A percentile compares a stretch with the other conserved stretches of the same genome.
phyloP scores from a whole-genome alignment of 495 filamentous ascomycete species.

The Friedmanniomyces endolithicus region DNA sequence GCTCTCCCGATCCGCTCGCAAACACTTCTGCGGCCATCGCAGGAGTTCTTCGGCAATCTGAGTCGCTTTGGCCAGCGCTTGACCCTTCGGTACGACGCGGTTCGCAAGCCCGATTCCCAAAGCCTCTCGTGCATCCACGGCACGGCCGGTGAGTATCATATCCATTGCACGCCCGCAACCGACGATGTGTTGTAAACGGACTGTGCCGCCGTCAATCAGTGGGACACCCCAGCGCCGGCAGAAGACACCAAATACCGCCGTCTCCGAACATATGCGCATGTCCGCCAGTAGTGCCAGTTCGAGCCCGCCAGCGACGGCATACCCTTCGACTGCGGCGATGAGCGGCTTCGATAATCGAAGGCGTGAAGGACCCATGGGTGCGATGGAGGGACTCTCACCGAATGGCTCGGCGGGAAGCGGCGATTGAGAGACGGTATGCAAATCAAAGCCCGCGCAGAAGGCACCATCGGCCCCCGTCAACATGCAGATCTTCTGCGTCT shows the following conservation, averaged over 20 bases:
- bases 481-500: slow-evolving; percentile 36
- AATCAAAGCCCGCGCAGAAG: slow-evolving; percentile 39
- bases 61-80: slow-evolving; percentile 34
- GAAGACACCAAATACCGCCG: slow-evolving; percentile 39
- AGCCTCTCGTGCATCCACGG: slow-evolving; percentile 36
- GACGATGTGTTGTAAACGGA: slow-evolving; percentile 37
- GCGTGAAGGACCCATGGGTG: slow-evolving; percentile 37
- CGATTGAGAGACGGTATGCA: slow-evolving; percentile 21
- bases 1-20: slow-evolving; percentile 28
- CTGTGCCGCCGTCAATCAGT: slow-evolving; percentile 40
- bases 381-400: background rate
- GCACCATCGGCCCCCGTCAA: slow-evolving; percentile 25
- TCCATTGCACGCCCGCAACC: slow-evolving; percentile 39
- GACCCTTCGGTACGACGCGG: slow-evolving; percentile 36
- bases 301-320: slow-evolving; percentile 39
- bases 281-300: slow-evolving; percentile 38
- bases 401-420: background rate
- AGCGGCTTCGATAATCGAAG: slow-evolving; percentile 29
- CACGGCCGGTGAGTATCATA: slow-evolving; percentile 40
- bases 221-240: slow-evolving; percentile 40
- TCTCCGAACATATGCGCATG: slow-evolving; percentile 37
- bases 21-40: slow-evolving; percentile 35
- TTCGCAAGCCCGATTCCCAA: slow-evolving; percentile 38
- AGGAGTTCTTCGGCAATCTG: slow-evolving; percentile 34
- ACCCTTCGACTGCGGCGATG: slow-evolving; percentile 36